These are phyloP conservation scores for Didymosphaeria variabile DNA, from an alignment of 2,329 filamentous ascomycete genomes.

Conservation along the genomic window DNA sequence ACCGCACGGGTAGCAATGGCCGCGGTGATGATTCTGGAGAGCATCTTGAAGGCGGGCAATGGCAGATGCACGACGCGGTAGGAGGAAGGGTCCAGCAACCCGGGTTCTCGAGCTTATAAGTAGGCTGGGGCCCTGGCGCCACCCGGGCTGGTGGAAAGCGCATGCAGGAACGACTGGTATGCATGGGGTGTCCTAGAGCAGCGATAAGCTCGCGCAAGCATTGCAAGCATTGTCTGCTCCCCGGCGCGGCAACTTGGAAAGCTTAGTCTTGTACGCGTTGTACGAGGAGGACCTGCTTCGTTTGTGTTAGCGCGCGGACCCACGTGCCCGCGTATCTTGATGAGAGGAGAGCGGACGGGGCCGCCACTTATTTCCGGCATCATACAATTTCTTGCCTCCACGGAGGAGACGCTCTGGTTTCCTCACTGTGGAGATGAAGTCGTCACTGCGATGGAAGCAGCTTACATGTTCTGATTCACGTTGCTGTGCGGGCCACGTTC, in stretches of 20 bases:
- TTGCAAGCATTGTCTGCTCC: background rate
- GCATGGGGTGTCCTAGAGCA: background rate
- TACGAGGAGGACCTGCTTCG: conserved; percentile 1
- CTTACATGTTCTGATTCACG: too few relatives aligned
- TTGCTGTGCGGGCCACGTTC: too few relatives aligned
- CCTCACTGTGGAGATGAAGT: background rate
- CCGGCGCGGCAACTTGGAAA: conserved; percentile 4
- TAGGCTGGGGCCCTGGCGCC: background rate
- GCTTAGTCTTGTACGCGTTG: background rate
- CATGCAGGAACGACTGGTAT: conserved; percentile 11
- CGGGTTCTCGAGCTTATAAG: background rate
- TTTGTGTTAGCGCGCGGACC: background rate
- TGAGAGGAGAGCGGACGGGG: background rate
- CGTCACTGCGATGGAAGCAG: too few relatives aligned
- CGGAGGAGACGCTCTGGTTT: too few relatives aligned
- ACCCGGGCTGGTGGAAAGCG: background rate
- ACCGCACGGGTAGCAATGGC: conserved; percentile 9
- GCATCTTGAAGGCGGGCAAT: background rate
- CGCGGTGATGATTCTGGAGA: conserved; percentile 14
- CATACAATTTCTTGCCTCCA: too few relatives aligned
- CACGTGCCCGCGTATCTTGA: conserved; percentile 1
- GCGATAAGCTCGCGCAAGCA: conserved; percentile 16
- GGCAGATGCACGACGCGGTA: background rate
- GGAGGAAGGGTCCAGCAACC: background rate
- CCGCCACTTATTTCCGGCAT: background rate